Conservation (phyloP, 192 early-diverging fungal species). For the Backusella parvicylindrica region DNA sequence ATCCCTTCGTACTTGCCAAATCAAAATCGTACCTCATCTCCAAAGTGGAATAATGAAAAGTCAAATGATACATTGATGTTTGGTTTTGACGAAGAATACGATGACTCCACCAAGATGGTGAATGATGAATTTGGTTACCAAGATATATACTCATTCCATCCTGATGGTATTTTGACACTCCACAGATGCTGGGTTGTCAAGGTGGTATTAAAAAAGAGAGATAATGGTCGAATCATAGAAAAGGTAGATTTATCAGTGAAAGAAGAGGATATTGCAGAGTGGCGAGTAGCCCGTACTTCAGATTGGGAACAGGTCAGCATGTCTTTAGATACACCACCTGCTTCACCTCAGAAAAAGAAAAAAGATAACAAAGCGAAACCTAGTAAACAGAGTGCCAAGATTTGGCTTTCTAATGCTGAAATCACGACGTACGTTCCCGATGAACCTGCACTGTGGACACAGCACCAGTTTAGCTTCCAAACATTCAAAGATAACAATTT, state of each 20-base stretch:
- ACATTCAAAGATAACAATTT: conserved; percentile 37
- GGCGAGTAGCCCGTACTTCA: conserved; percentile 41
- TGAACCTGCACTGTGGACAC: conserved; percentile 43
- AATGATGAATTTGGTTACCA: conserved; percentile 42
- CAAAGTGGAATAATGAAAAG: conserved; percentile 23
- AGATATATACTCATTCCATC: conserved; percentile 56
- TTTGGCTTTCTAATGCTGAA: conserved; percentile 50
- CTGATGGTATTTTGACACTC: conserved; percentile 50
- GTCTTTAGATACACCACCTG: conserved; percentile 10
- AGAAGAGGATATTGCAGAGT: conserved; percentile 58
- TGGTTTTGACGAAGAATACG: conserved; percentile 34
- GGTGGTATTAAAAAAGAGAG: conserved; percentile 38
- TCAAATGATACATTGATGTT: conserved; percentile 30
- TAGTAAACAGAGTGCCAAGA: background rate
- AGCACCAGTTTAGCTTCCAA: conserved; percentile 49
- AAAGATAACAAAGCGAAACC: background rate
- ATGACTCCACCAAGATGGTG: conserved; percentile 37
- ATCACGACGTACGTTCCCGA: conserved; percentile 50
- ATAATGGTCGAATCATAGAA: conserved; percentile 43
- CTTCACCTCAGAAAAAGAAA: background rate
- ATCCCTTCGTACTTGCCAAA: conserved; percentile 2
- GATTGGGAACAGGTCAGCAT: conserved; percentile 48
- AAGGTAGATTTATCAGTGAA: conserved; percentile 46
- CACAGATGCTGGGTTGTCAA: conserved; percentile 52
- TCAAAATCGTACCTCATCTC: background rate